Base-by-base conservation (phyloP, 768 basidiomycete species). In the Mycena pura region DNA sequence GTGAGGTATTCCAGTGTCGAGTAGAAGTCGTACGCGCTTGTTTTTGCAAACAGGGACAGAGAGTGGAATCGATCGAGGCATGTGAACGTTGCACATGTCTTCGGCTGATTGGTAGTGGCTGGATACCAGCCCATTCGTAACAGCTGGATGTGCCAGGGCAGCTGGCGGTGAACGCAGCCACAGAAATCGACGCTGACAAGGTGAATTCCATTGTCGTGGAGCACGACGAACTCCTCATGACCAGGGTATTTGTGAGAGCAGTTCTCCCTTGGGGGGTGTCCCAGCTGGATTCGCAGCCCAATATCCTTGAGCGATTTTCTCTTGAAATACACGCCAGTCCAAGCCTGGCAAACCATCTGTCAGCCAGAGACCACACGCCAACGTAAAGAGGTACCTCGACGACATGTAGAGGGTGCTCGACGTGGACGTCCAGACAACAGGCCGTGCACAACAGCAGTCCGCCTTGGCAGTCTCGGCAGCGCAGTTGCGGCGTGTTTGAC, bases 171-270 rank as follows among this genome's bases (percentile, higher is more conserved):
- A n/a, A n/a, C 32, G 38, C 74, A 76, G 13, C 49, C 55, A 50
- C 74, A 76, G 50, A 63, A 74, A 6, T 57, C 28, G 0, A 74
- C 50, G n/a, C 31, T 15, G 5, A 75, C 60, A 0, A 19, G 13
- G 52, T 74, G 74, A 13, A 71, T 52, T 5, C 73, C 73, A 27
- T 65, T 73, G 24, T 57, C 48, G 38, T 73, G 50, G 14, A 75
- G 19, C 6, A 74, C 56, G 6, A 67, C 48, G 49, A 73, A 65
- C 1, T 43, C 41, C 19, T 49, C 49, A 17, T 9, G 24, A 36
- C 9, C 47, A 28, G n/a, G 22, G 3, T 8, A 8, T 1, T 62
- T 64, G 14, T 36, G 19, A 11, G 32, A 15, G 47, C 73, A 73
- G 6, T 17, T 10, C 2, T 10, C 2, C 3, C 55, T 47, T 10